A percentile compares a stretch with the other conserved stretches of the same genome.
Conservation (phyloP, 108 stramenopile species). For the Nitzschia putrida region DNA sequence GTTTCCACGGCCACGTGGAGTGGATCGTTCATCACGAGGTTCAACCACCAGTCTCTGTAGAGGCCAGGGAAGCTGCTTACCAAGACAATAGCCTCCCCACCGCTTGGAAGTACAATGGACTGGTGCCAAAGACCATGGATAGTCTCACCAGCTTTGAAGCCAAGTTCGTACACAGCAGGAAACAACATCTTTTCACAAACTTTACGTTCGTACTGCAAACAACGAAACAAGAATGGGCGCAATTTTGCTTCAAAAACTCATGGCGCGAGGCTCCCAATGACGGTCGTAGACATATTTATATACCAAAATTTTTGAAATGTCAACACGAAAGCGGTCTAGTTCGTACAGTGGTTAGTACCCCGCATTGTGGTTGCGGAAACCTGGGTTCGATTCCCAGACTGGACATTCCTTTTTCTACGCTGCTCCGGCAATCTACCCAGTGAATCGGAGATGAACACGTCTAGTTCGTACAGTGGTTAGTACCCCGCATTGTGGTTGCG, state of each 20-base stretch:
- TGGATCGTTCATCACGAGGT: constrained; percentile 79
- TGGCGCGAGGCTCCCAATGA: too few relatives aligned
- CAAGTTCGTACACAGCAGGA: constrained; percentile 38
- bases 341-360: constrained; percentile 55
- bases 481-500: constrained; percentile 58
- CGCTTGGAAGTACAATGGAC: constrained; percentile 11
- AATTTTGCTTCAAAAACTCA: too few relatives aligned
- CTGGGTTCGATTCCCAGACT: constrained; percentile 45
- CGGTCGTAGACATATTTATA: too few relatives aligned
- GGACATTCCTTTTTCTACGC: constrained; percentile 8
- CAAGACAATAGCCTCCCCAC: constrained; percentile 7
- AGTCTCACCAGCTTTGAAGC: constrained; percentile 38
- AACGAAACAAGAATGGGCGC: too few relatives aligned
- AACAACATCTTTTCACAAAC: constrained; percentile 25
- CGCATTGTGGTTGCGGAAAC: constrained; percentile 59
- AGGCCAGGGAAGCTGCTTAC: constrained; percentile 45
- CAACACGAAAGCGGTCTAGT: not conserved
- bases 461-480: constrained; percentile 51
- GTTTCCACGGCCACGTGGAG: constrained; percentile 96
- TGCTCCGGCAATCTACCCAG: not conserved
- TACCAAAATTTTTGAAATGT: not conserved
- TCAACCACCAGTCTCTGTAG: constrained; percentile 84
- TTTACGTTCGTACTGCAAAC: too few relatives aligned
- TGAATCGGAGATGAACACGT: too few relatives aligned
- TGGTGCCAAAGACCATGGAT: constrained; percentile 16